Percentiles rank a stretch among this genome's conserved stretches.
Conservation (phyloP, 805 yeast species). For the Clavispora vitiphila region DNA sequence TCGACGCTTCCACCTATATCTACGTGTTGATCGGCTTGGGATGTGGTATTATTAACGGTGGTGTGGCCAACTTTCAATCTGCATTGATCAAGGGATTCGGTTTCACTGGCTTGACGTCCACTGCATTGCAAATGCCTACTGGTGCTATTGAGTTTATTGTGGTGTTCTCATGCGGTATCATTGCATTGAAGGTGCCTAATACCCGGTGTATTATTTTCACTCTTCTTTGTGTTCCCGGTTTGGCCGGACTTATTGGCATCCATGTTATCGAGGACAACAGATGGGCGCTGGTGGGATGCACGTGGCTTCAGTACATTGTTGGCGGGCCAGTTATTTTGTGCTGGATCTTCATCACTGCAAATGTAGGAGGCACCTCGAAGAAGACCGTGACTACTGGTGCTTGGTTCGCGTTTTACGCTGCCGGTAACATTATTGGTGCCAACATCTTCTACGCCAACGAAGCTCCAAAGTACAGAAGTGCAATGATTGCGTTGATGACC, state of each 20-base stretch:
- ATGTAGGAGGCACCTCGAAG: conserved; percentile 21
- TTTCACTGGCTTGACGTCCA: conserved; percentile 23
- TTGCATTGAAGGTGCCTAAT: conserved; percentile 16
- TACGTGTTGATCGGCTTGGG: conserved; percentile 19
- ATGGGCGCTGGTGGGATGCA: conserved; percentile 26
- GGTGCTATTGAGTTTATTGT: conserved; percentile 23
- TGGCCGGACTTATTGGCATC: conserved; percentile 24
- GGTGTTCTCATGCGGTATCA: conserved; percentile 25
- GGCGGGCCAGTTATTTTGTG: conserved; percentile 27
- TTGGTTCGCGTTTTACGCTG: conserved; percentile 23
- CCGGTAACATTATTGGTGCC: conserved; percentile 25
- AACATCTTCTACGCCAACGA: conserved; percentile 19
- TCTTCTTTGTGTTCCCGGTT: conserved; percentile 17
- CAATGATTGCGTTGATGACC: conserved; percentile 20
- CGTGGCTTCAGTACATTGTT: conserved; percentile 25
- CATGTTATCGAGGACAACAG: conserved; percentile 11
- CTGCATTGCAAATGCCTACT: conserved; percentile 23
- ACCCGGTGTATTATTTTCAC: conserved; percentile 14
- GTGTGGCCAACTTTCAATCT: conserved; percentile 20
- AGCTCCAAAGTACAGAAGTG: conserved; percentile 22
- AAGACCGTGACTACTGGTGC: conserved; percentile 18
- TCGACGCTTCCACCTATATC: conserved; percentile 19
- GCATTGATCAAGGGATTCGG: conserved; percentile 30
- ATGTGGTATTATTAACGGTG: conserved; percentile 30
- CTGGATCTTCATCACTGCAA: conserved; percentile 18